phyloP scores from a whole-genome alignment of 257 asterid species.

The Lycium barbarum region DNA sequence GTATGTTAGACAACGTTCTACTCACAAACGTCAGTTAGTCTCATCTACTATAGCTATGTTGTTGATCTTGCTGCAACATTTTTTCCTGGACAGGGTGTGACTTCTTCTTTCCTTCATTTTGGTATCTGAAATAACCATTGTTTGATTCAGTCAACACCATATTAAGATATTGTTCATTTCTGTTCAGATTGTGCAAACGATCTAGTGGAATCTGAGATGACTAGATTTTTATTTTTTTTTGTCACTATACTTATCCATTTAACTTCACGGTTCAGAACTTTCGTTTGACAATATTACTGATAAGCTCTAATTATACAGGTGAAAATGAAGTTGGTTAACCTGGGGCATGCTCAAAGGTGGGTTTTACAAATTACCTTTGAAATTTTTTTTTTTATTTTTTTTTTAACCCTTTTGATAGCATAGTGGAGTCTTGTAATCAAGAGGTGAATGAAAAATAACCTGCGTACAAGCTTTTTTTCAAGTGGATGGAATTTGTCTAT shows the following conservation, averaged over 20 bases:
- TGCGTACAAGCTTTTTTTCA: not conserved
- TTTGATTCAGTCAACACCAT: not conserved
- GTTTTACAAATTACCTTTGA: constrained; percentile 24
- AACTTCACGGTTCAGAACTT: not conserved
- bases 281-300: constrained; percentile 28
- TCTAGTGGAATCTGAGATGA: not conserved
- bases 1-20: constrained; percentile 12
- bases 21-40: not conserved
- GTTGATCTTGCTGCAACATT: constrained; percentile 5
- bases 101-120: constrained; percentile 7
- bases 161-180: not conserved
- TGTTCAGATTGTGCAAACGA: constrained; percentile 1
- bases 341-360: constrained; percentile 93
- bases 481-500: not conserved
- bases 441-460: not conserved
- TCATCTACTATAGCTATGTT: not conserved
- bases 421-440: constrained; percentile 19
- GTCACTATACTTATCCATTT: constrained; percentile 11
- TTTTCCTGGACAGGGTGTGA: not conserved
- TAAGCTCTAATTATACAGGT: constrained; percentile 58
- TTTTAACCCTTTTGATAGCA: not conserved
- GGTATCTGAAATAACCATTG: not conserved
- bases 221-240: not conserved
- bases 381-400: not conserved
- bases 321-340: constrained; percentile 76